phyloP scores from a whole-genome alignment of 768 basidiomycete species.

The Lentinula lateritia region DNA sequence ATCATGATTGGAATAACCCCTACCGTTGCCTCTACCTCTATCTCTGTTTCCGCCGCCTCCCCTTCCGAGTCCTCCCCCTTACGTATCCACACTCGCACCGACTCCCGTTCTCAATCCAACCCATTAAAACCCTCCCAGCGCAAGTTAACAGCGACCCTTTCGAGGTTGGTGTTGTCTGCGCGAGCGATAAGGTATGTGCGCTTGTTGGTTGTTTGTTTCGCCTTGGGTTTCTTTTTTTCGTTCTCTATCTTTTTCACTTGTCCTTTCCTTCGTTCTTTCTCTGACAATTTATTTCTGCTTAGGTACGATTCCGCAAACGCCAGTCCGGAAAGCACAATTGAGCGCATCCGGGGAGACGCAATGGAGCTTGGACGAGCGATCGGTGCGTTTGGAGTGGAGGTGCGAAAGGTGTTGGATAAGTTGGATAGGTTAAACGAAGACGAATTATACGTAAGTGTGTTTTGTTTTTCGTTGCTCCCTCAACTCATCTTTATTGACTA shows the following conservation, averaged over 20 bases:
- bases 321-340: conserved; percentile 42
- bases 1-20: no score
- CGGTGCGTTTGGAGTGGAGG: conserved; percentile 60
- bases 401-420: conserved; percentile 40
- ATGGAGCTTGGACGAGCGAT: conserved; percentile 72
- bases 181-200: conserved; percentile 74
- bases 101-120: conserved; percentile 12
- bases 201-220: no score
- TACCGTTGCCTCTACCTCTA: not conserved
- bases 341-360: conserved; percentile 70
- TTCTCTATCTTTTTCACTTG: no score
- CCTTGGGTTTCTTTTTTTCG: no score
- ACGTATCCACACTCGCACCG: conserved; percentile 31
- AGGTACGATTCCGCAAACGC: no score
- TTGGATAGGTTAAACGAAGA: not conserved
- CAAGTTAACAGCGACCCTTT: conserved; percentile 84
- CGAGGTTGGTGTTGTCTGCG: conserved; percentile 85
- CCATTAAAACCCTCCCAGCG: conserved; percentile 76
- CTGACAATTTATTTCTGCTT: no score
- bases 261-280: no score
- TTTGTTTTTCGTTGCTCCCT: no score
- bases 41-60: no score
- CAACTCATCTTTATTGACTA: no score
- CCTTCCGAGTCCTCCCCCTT: not conserved
- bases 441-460: no score